Evolutionary conservation across 163 green algal genomes (phyloP), one percentile per base, ranked within the genome.

Genomic region (Picocystis sp.): DNA sequence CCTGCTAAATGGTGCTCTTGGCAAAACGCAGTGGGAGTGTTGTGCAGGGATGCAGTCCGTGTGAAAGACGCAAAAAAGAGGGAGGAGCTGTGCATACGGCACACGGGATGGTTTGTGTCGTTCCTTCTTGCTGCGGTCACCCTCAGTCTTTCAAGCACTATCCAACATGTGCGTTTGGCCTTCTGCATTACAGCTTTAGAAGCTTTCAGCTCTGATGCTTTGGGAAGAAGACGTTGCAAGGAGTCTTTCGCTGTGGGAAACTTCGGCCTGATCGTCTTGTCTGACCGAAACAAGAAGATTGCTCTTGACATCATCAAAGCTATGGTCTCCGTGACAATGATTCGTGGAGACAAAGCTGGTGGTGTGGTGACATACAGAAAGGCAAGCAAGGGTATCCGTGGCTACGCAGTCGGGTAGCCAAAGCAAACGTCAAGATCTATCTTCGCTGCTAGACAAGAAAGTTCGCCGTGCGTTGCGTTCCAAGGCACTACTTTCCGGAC

Each of bases 301-400:
- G 64, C 62, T 13, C 43, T 71, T 11, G 41, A 54, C 34, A 46
- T 74, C 45, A 43, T 74, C 52, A 35, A 70, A 45, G 52, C 52
- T 11, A 74, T 74, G 65, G 63, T 64, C 11, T 38, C 53, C 25
- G 56, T 74, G 21, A 67, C 62, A 2, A 71, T 64, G 55, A 55
- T 72, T 56, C 50, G 65, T n/a, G 65, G 65, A 8, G 65, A n/a
- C 64, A 22, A 74, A 58, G 63, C 47, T 24, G 65, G 65, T 11
- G 65, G 65, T 3, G 47, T 74, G 10, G 61, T 74, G 25, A 68
- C 65, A 6, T 69, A 67, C 25, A 22, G 56, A 17, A 24, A 56
- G 10, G 13, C 10, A 15, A 53, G 45, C 15, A 47, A n/a, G 3
- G 23, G 57, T 8, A 5, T 69, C 12, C 53, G 15, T 24, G 60